Evolutionary conservation across 2,329 filamentous ascomycete species (phyloP).

Genomic region (Pseudopithomyces maydicus): DNA sequence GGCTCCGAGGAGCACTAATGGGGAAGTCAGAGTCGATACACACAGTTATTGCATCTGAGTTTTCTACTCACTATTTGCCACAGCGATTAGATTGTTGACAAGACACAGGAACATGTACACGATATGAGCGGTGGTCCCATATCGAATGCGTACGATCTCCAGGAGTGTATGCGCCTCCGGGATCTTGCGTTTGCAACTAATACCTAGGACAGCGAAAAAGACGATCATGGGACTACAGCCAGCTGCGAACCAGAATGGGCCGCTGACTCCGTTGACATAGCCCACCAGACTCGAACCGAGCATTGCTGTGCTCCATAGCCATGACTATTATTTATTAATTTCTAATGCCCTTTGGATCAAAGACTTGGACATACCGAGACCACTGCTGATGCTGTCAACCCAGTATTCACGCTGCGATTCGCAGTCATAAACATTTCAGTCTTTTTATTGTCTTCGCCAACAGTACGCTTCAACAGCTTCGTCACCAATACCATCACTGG

Average conservation of each 20-base stretch:
- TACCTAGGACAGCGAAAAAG: conserved; percentile 59
- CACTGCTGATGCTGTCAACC: conserved; percentile 24
- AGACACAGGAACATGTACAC: conserved; percentile 59
- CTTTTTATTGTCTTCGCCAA: conserved; percentile 58
- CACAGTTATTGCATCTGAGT: no score
- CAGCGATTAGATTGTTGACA: conserved; percentile 60
- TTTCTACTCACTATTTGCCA: conserved; percentile 49
- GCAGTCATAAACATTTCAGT: conserved; percentile 55
- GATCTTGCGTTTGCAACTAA: conserved; percentile 58
- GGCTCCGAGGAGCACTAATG: conserved; percentile 52
- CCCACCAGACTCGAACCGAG: conserved; percentile 46
- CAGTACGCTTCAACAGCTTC: conserved; percentile 53
- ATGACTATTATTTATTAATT: conserved; percentile 26
- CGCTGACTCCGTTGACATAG: conserved; percentile 57
- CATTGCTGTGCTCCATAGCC: conserved; percentile 60
- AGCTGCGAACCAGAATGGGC: conserved; percentile 61
- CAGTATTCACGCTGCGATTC: conserved; percentile 27
- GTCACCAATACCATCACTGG: conserved; percentile 54
- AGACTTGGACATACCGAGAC: conserved; percentile 13
- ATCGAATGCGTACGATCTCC: conserved; percentile 59
- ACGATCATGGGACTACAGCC: conserved; percentile 62
- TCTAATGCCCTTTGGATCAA: no score
- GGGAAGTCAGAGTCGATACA: no score
- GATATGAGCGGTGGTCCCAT: conserved; percentile 55
- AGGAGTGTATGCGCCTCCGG: conserved; percentile 61